Base-by-base conservation (phyloP, 495 filamentous ascomycete species). In the Hypoxylon intermedium region DNA sequence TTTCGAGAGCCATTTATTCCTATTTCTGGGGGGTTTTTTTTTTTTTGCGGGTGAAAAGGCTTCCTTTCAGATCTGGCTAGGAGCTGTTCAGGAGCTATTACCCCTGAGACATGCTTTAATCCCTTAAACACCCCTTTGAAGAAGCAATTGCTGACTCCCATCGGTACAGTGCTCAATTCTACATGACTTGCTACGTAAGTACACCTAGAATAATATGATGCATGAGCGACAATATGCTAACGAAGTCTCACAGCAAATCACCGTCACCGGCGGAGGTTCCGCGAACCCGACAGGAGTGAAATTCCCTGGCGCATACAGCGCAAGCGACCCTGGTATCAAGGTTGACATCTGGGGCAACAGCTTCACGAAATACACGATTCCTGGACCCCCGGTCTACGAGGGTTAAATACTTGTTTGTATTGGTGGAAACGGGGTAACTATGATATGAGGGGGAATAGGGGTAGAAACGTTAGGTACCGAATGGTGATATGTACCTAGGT, bases 101-200 rank as follows among this genome's bases (percentile, higher is more conserved):
- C n/a, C n/a, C n/a, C n/a, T n/a, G n/a, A n/a, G n/a, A n/a, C n/a
- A n/a, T n/a, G n/a, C n/a, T n/a, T n/a, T n/a, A n/a, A n/a, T n/a
- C n/a, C n/a, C n/a, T n/a, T n/a, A n/a, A n/a, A n/a, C n/a, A n/a
- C n/a, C n/a, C n/a, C n/a, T n/a, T n/a, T n/a, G n/a, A n/a, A n/a
- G n/a, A n/a, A n/a, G n/a, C n/a, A n/a, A n/a, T n/a, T n/a, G n/a
- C n/a, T n/a, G n/a, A n/a, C n/a, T n/a, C n/a, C n/a, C n/a, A n/a
- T n/a, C n/a, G n/a, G n/a, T n/a, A n/a, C n/a, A n/a, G 72, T 12
- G 81, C 78, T 1, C 81, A 84, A 64, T 71, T 80, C 48, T 83
- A 84, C 63, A 73, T 82, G 63, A 77, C 77, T 6, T 83, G 80
- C 72, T 83, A 76, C 68, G 62, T 65, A 60, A 47, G 62, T 52